These are phyloP conservation scores for Rubia tinctorum DNA, from an alignment of 305 asterid species.

Conservation along the genomic window DNA sequence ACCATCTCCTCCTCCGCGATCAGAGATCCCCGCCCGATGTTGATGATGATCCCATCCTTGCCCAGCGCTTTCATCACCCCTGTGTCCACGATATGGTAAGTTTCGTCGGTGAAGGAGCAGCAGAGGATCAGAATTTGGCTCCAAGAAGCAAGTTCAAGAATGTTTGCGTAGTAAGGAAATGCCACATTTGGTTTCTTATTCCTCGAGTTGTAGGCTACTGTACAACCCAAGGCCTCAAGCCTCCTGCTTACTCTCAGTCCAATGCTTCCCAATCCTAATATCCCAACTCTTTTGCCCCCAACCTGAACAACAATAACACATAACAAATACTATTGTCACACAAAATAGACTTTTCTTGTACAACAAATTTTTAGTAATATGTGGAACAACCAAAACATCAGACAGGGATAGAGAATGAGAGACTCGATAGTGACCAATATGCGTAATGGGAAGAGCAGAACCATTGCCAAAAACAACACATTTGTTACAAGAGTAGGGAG, in stretches of 20 bases:
- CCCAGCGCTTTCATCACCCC: slow-evolving; percentile 31
- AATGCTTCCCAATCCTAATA: slow-evolving; percentile 34
- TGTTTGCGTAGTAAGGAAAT: slow-evolving; percentile 17
- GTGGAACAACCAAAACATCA: no score
- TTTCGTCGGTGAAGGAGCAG: slow-evolving; percentile 23
- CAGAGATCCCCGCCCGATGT: slow-evolving; percentile 33
- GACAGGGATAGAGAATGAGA: no score
- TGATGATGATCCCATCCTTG: slow-evolving; percentile 30
- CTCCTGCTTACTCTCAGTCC: slow-evolving; percentile 31
- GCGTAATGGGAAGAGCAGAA: no score
- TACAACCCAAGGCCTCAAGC: slow-evolving; percentile 37
- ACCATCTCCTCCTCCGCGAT: slow-evolving; percentile 58
- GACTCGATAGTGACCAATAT: no score
- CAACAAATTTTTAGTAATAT: no score
- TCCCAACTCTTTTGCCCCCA: slow-evolving; percentile 33
- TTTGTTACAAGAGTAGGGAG: no score
- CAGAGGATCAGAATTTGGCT: slow-evolving; percentile 26
- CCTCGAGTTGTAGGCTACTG: slow-evolving; percentile 35
- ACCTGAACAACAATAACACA: slow-evolving; percentile 13
- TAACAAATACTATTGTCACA: no score
- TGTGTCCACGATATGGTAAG: slow-evolving; percentile 28
- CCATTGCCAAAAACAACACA: no score
- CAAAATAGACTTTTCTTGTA: no score
- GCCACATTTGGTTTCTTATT: slow-evolving; percentile 17
- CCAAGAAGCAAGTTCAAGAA: slow-evolving; percentile 28